Evolutionary conservation across 1,284 basidiomycete genomes (phyloP).

Genomic region (Neonothopanus nambi): DNA sequence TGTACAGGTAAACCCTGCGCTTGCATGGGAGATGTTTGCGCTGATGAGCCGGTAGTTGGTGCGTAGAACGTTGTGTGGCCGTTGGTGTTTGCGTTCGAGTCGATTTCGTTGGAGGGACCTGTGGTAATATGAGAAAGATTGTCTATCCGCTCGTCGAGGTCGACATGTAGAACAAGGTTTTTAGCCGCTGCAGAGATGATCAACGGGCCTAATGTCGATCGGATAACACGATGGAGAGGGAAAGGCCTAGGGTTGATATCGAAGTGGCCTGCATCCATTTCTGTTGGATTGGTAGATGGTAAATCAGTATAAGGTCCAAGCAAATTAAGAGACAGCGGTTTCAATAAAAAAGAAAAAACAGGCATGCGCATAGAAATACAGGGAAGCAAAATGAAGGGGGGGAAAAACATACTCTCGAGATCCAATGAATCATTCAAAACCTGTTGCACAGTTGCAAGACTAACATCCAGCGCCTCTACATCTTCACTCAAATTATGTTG

Average conservation of each 20-base stretch:
- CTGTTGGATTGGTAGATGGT: constrained; percentile 7
- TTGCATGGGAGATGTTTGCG: too few species aligned
- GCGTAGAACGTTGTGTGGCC: too few species aligned
- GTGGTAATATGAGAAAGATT: constrained; percentile 22
- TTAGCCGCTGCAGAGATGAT: constrained; percentile 44
- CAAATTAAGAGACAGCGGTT: too few species aligned
- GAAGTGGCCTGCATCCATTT: constrained; percentile 40
- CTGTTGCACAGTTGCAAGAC: constrained; percentile 48
- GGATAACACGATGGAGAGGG: constrained; percentile 49
- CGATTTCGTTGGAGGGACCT: not conserved
- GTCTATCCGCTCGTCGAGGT: constrained; percentile 49
- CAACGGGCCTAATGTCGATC: constrained; percentile 43
- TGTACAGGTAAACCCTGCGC: too few species aligned
- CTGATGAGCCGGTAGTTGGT: too few species aligned
- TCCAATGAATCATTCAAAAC: constrained; percentile 56
- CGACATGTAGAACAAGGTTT: constrained; percentile 41
- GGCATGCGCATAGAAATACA: too few species aligned
- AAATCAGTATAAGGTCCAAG: not conserved
- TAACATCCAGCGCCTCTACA: constrained; percentile 43
- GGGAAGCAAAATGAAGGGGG: too few species aligned
- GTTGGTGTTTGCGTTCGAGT: too few species aligned
- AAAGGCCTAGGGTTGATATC: constrained; percentile 42
- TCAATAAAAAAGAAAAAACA: too few species aligned
- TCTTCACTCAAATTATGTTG: constrained; percentile 36
- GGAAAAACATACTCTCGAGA: constrained; percentile 27